Conservation (phyloP, 1,284 basidiomycete species). For the Peniophora sp. region DNA sequence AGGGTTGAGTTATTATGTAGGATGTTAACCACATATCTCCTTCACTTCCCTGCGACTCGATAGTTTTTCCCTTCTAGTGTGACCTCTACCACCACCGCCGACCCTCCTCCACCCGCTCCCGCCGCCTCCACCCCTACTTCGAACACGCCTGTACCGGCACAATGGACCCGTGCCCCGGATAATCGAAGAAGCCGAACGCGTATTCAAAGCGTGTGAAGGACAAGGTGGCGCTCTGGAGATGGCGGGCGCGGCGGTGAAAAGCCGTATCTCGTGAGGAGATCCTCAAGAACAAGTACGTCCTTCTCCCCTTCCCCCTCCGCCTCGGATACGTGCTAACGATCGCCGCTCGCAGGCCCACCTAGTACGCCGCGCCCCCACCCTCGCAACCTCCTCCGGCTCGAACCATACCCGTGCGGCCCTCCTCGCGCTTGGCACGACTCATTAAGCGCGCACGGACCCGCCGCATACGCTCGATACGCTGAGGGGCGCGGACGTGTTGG, state of each 20-base stretch:
- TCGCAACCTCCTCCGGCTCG: constrained; percentile 50
- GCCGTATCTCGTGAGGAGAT: constrained; percentile 50
- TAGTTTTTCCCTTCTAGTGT: too few relatives aligned
- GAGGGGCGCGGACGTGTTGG: constrained; percentile 56
- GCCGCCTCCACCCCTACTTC: too few relatives aligned
- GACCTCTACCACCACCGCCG: too few relatives aligned
- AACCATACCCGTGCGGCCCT: constrained; percentile 65
- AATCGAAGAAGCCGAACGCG: too few relatives aligned
- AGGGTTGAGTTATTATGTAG: too few relatives aligned
- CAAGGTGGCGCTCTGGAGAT: constrained; percentile 51
- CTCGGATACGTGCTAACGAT: background rate
- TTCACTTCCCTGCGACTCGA: too few relatives aligned
- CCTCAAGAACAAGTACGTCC: constrained; percentile 48
- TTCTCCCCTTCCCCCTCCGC: constrained; percentile 3
- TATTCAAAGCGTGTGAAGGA: constrained; percentile 16
- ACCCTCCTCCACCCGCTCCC: too few relatives aligned
- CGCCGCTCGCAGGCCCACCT: constrained; percentile 39
- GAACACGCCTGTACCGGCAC: too few relatives aligned
- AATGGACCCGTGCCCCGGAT: too few relatives aligned
- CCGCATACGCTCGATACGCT: constrained; percentile 61
- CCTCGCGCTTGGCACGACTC: constrained; percentile 55
- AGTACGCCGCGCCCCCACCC: constrained; percentile 51
- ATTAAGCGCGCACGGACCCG: constrained; percentile 61
- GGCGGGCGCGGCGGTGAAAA: constrained; percentile 44
- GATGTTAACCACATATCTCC: too few relatives aligned